Conservation (phyloP, 768 basidiomycete species). For the Leccinum subgranulosum region DNA sequence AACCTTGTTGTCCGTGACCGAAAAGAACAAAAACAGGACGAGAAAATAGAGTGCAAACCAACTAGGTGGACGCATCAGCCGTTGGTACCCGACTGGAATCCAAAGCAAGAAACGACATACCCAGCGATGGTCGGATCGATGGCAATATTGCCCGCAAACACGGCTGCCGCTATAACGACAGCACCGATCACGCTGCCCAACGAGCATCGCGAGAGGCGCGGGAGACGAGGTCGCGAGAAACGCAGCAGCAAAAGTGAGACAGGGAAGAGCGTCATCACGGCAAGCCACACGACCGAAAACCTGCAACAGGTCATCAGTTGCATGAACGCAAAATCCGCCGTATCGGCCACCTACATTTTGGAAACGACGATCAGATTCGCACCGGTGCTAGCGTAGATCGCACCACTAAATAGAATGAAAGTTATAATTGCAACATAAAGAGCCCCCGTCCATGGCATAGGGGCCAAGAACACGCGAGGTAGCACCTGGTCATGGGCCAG, state of each 20-base stretch:
- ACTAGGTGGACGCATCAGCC: conserved; percentile 28
- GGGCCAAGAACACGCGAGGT: conserved; percentile 48
- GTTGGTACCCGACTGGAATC: not conserved
- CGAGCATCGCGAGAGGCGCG: conserved; percentile 39
- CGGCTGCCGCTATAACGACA: conserved; percentile 37
- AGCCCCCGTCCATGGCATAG: conserved; percentile 48
- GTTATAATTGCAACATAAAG: conserved; percentile 50
- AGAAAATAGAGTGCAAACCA: conserved; percentile 65
- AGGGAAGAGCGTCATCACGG: conserved; percentile 64
- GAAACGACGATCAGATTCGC: conserved; percentile 53
- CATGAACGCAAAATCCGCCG: not conserved
- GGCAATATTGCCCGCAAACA: conserved; percentile 60
- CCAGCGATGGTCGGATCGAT: conserved; percentile 54
- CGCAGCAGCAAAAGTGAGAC: conserved; percentile 56
- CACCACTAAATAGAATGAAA: conserved; percentile 47
- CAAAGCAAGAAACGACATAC: conserved; percentile 32
- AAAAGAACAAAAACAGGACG: conserved; percentile 46
- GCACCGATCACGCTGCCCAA: conserved; percentile 42
- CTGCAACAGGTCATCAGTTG: conserved; percentile 27
- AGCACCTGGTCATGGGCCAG: conserved; percentile 59
- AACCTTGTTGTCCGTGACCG: conserved; percentile 52
- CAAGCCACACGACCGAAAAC: conserved; percentile 68
- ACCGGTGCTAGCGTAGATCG: conserved; percentile 58
- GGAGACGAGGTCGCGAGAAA: conserved; percentile 62
- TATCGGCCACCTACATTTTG: conserved; percentile 43